A percentile compares a stretch with the other conserved stretches of the same genome.
Evolutionary conservation across 345 rosid species (phyloP).

Genomic region (Arabidopsis suecica): DNA sequence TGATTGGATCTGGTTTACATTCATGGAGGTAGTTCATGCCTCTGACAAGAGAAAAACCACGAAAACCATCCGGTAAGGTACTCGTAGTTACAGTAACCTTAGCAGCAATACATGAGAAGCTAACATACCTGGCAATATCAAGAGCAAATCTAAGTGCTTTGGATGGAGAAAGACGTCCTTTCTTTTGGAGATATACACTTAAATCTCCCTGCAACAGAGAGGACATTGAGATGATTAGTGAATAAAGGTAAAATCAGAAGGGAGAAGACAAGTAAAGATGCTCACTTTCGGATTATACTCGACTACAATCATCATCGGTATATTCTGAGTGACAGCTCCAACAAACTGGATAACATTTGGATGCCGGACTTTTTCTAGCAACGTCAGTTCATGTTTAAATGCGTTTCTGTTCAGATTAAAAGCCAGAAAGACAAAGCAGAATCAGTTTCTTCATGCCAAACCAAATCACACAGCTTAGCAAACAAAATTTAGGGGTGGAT

Average conservation of each 20-base stretch:
- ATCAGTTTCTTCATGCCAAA: slow-evolving; percentile 17
- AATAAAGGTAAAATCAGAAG: slow-evolving; percentile 11
- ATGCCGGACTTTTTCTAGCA: slow-evolving; percentile 88
- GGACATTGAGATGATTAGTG: background rate
- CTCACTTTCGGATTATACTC: slow-evolving; percentile 89
- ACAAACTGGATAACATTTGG: slow-evolving; percentile 96
- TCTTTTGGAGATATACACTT: slow-evolving; percentile 73
- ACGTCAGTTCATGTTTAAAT: slow-evolving; percentile 78
- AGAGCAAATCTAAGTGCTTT: slow-evolving; percentile 81
- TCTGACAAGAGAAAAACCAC: slow-evolving; percentile 50
- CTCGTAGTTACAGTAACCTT: background rate
- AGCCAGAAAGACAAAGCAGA: slow-evolving; percentile 26
- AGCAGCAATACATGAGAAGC: slow-evolving; percentile 6
- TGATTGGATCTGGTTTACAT: slow-evolving; percentile 89
- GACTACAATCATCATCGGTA: slow-evolving; percentile 94
- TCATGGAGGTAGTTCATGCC: slow-evolving; percentile 84
- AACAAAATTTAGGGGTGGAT: background rate
- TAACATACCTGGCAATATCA: slow-evolving; percentile 82
- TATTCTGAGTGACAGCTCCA: slow-evolving; percentile 95
- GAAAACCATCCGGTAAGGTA: slow-evolving; percentile 6
- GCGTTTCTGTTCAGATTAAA: slow-evolving; percentile 61
- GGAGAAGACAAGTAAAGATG: slow-evolving; percentile 26
- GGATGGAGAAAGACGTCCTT: slow-evolving; percentile 85
- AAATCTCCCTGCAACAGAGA: slow-evolving; percentile 74
- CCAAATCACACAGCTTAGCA: background rate